A percentile compares a stretch with the other conserved stretches of the same genome.
These are phyloP conservation scores for Epichloe gansuensis DNA, from an alignment of 2,329 filamentous ascomycete genomes.

Conservation along the genomic window DNA sequence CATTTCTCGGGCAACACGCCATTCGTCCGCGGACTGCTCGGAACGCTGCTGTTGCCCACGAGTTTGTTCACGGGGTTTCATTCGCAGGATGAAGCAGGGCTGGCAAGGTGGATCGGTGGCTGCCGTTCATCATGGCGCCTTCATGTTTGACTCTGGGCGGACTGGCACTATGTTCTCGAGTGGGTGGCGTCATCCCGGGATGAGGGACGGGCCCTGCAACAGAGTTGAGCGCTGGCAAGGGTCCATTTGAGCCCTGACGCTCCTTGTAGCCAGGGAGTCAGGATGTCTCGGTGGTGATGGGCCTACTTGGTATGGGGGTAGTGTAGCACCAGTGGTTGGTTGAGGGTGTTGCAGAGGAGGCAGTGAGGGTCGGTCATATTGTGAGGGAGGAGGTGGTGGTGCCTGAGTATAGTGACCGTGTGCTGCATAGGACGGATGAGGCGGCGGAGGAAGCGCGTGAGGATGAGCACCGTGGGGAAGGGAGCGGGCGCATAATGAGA, in stretches of 20 bases:
- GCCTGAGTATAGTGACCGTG: slow-evolving; percentile 15
- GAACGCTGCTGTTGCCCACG: slow-evolving; percentile 27
- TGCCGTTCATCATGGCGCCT: slow-evolving; percentile 14
- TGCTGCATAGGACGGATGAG: slow-evolving; percentile 16
- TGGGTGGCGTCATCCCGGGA: slow-evolving; percentile 27
- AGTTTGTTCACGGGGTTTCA: slow-evolving; percentile 33
- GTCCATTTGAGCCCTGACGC: slow-evolving; percentile 31
- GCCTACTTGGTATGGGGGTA: slow-evolving; percentile 21
- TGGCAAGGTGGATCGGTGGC: slow-evolving; percentile 34
- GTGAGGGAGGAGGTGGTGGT: slow-evolving; percentile 2
- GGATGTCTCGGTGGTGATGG: slow-evolving; percentile 23
- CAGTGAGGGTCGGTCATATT: slow-evolving; percentile 24
- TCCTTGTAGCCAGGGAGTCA: slow-evolving; percentile 35
- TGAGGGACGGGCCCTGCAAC: slow-evolving; percentile 13
- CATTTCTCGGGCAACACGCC: slow-evolving; percentile 18
- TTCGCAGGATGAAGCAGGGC: slow-evolving; percentile 40
- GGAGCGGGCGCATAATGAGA: slow-evolving; percentile 30
- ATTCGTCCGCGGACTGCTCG: slow-evolving; percentile 25
- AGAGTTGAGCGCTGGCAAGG: slow-evolving; percentile 29
- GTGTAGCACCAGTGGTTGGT: slow-evolving; percentile 10
- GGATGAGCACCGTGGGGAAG: slow-evolving; percentile 20
- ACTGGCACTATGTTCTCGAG: slow-evolving; percentile 34
- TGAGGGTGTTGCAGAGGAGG: slow-evolving; percentile 24
- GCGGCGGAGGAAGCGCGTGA: slow-evolving; percentile 15
- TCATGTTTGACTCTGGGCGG: slow-evolving; percentile 32